Conservation (phyloP, 208 protist species). For the Crithidia bombi region DNA sequence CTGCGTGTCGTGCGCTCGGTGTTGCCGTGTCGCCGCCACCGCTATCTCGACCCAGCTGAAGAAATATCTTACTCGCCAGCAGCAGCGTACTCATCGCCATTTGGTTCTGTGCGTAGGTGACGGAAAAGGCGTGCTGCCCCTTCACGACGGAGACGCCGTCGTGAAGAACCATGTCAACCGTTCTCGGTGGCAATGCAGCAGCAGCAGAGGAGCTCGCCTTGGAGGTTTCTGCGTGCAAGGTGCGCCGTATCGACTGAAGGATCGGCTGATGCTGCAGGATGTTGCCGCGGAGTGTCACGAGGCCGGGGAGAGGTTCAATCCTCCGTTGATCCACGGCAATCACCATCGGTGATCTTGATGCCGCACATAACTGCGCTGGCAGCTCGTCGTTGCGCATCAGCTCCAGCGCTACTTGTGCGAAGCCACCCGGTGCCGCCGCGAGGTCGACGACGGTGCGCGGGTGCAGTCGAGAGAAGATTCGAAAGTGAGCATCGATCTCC, state of each 20-base stretch:
- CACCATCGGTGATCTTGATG: constrained; percentile 40
- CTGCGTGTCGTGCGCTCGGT: not conserved
- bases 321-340: constrained; percentile 64
- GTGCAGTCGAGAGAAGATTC: constrained; percentile 36
- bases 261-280: constrained; percentile 52
- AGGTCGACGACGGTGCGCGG: constrained; percentile 66
- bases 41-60: not conserved
- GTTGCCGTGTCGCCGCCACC: not conserved
- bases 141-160: constrained; percentile 77
- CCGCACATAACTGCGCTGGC: not conserved
- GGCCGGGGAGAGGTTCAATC: constrained; percentile 49
- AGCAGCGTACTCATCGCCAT: constrained; percentile 66
- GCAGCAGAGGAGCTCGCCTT: not conserved
- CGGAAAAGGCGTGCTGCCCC: constrained; percentile 61
- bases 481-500: constrained; percentile 58
- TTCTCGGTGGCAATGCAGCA: not conserved
- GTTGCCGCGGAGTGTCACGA: constrained; percentile 45
- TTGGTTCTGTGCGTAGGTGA: constrained; percentile 81
- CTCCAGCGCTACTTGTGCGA: constrained; percentile 72
- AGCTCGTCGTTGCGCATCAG: constrained; percentile 33
- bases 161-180: constrained; percentile 64
- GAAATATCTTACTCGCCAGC: constrained; percentile 61
- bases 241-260: constrained; percentile 23
- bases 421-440: constrained; percentile 73
- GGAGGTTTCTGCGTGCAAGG: not conserved